Percentiles rank a stretch among this genome's conserved stretches.
These are phyloP conservation scores for Alternaria ethzedia DNA, from an alignment of 2,329 filamentous ascomycete genomes.

Conservation along the genomic window DNA sequence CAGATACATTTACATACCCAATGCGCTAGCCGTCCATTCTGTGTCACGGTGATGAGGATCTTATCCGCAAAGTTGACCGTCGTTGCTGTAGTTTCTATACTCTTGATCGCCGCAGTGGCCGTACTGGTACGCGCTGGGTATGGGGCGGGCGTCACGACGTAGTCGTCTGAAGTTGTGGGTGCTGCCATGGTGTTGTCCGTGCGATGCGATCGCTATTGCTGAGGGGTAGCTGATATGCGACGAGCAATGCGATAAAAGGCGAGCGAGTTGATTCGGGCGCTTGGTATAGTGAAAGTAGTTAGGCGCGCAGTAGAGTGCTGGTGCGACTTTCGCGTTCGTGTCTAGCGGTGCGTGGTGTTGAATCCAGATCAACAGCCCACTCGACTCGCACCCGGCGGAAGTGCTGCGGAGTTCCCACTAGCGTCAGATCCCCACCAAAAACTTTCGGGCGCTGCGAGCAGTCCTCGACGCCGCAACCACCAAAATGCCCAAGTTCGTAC, in stretches of 20 bases:
- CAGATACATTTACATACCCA: conserved; percentile 68
- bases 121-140: conserved; percentile 71
- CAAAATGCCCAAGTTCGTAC: conserved; percentile 52
- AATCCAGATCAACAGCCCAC: not conserved
- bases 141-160: conserved; percentile 49
- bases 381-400: conserved; percentile 15
- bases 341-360: not conserved
- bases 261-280: not conserved
- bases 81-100: conserved; percentile 73
- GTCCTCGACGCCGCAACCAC: conserved; percentile 13
- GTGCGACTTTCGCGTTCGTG: not conserved
- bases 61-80: conserved; percentile 83
- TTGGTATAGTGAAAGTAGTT: not conserved
- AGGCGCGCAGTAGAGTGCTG: not conserved
- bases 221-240: not conserved
- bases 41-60: conserved; percentile 86
- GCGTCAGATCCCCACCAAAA: conserved; percentile 42
- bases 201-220: not conserved
- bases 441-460: conserved; percentile 33
- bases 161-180: conserved; percentile 16
- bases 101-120: conserved; percentile 66
- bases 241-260: not conserved
- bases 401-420: conserved; percentile 24
- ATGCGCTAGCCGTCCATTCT: conserved; percentile 84
- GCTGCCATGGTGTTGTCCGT: conserved; percentile 15